phyloP scores from a whole-genome alignment of 2,329 filamentous ascomycete species.

The Ilyonectria destructans region DNA sequence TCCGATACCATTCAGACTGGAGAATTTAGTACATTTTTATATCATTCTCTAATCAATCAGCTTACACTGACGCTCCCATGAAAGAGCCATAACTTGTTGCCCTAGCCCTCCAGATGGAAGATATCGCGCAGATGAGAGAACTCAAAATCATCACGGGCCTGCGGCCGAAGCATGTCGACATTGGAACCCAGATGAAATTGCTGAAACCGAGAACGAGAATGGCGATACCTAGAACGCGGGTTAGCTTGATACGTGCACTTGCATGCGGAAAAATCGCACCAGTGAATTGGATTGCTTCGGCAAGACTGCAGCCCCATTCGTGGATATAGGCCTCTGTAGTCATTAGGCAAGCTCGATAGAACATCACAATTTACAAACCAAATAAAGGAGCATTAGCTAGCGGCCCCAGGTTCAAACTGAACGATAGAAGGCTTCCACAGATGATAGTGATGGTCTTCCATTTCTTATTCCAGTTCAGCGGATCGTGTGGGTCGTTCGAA shows the following conservation, averaged over 20 bases:
- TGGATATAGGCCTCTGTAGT: slow-evolving; percentile 23
- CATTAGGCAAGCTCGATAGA: neutral
- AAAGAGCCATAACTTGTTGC: slow-evolving; percentile 25
- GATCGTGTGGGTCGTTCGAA: slow-evolving; percentile 24
- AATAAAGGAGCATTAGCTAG: slow-evolving; percentile 24
- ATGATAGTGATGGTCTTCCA: slow-evolving; percentile 27
- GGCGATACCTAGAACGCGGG: neutral
- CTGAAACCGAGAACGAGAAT: slow-evolving; percentile 29
- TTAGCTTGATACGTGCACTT: neutral
- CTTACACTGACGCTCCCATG: slow-evolving; percentile 26
- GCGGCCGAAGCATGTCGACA: slow-evolving; percentile 23
- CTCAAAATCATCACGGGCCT: slow-evolving; percentile 25
- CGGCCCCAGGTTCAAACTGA: slow-evolving; percentile 25
- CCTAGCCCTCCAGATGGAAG: slow-evolving; percentile 21
- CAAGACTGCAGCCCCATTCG: slow-evolving; percentile 24
- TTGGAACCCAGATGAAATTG: slow-evolving; percentile 29
- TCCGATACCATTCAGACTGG: slow-evolving; percentile 26
- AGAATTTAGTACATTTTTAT: neutral
- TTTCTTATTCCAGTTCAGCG: slow-evolving; percentile 27
- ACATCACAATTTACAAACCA: neutral
- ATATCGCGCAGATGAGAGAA: slow-evolving; percentile 23
- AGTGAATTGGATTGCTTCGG: slow-evolving; percentile 28
- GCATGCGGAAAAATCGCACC: neutral
- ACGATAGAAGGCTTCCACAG: slow-evolving; percentile 22
- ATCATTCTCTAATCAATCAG: neutral